Base-by-base conservation (phyloP, 2,329 filamentous ascomycete species). In the Cadophora malorum region DNA sequence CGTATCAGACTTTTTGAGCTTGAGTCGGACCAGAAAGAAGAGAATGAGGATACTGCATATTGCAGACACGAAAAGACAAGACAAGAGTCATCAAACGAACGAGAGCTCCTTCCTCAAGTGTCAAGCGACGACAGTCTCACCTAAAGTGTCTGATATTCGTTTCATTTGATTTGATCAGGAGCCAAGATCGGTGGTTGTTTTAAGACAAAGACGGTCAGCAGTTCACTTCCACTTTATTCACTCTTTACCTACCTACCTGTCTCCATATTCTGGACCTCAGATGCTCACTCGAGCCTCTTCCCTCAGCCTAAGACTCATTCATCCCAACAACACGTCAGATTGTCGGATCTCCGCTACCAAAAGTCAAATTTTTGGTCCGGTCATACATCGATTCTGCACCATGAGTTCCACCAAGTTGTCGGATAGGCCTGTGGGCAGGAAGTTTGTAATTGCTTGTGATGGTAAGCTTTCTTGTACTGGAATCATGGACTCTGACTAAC, bases 361-460 rank as follows among this genome's bases (percentile, higher is more conserved):
- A 4, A n/a, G 16, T 8, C 63, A 16, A 60, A 16, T 21, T 19
- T 23, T 21, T 31, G 21, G 60, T 33, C 33, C 59, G 16, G 28
- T 62, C 6, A 12, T 47, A 21, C 28, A 21, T 52, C 64, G 65
- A 64, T 10, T 45, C 31, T 66, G 65, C 33, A 63, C 35, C 41
- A 69, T 72, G 68, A 59, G 47, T 63, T 55, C 67, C 45, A 55
- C 41, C 10, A 41, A 33, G 23, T 25, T 50, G n/a, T n/a, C 65
- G 28, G 45, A 35, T n/a, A 69, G 71, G 47, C 53, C 61, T 0
- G 38, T 70, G 19, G 71, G 70, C 10, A 73, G 70, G 67, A 73
- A 71, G 64, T 53, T 70, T 53, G 64, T 74, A 1, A 59, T 74
- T 67, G 71, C 66, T 35, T 73, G 72, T 62, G 72, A 74, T 67